phyloP scores from a whole-genome alignment of 2,329 filamentous ascomycete species.

The Curvularia eragrostidis region DNA sequence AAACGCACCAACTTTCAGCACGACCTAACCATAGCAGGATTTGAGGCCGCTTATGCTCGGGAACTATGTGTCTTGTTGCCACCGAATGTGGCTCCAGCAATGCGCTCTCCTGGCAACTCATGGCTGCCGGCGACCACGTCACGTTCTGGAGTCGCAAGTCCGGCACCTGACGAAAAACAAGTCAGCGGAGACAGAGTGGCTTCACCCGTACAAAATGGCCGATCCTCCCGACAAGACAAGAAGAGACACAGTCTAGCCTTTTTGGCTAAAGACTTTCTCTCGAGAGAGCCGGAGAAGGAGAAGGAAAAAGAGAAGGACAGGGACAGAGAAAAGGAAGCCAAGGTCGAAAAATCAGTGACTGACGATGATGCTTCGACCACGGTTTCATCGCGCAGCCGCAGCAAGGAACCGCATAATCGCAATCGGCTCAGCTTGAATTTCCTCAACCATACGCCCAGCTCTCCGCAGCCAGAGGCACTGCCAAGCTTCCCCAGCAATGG shows the following conservation, averaged over 20 bases:
- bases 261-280: constrained; percentile 45
- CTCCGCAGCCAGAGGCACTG: constrained; percentile 41
- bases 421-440: constrained; percentile 43
- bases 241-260: constrained; percentile 50
- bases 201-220: constrained; percentile 31
- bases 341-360: constrained; percentile 23
- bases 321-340: constrained; percentile 23
- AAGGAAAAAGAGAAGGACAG: constrained; percentile 6
- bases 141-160: constrained; percentile 39
- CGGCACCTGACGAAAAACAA: constrained; percentile 28
- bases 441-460: constrained; percentile 32
- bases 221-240: constrained; percentile 47
- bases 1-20: constrained; percentile 12
- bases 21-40: constrained; percentile 43
- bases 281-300: constrained; percentile 30
- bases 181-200: constrained; percentile 35
- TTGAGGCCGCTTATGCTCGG: constrained; percentile 54
- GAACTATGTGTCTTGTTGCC: constrained; percentile 54
- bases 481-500: constrained; percentile 29
- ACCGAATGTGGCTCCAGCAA: constrained; percentile 32
- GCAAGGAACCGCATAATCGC: constrained; percentile 38
- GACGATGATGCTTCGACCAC: constrained; percentile 36
- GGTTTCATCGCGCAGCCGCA: constrained; percentile 38
- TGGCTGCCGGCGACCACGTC: constrained; percentile 41
- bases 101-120: constrained; percentile 45